These are phyloP conservation scores for Leucocoprinus sp. DNA, from an alignment of 768 basidiomycete genomes.

Conservation along the genomic window DNA sequence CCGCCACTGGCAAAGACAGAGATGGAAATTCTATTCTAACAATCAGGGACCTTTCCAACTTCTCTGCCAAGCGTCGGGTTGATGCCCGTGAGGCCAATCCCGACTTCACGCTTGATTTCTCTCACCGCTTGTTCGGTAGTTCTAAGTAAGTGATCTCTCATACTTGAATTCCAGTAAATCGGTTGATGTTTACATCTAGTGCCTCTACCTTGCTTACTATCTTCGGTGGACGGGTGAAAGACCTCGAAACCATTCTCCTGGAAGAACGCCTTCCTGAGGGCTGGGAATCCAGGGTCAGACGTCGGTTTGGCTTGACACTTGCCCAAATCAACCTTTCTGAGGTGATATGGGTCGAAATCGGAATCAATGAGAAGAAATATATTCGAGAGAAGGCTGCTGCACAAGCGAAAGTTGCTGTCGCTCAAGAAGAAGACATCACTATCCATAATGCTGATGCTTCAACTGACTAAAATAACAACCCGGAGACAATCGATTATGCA, in stretches of 20 bases:
- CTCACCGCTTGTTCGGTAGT: slow-evolving; percentile 58
- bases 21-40: slow-evolving; percentile 45
- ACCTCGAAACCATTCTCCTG: slow-evolving; percentile 39
- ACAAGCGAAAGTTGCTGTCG: background rate
- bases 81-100: slow-evolving; percentile 47
- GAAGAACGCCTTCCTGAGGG: slow-evolving; percentile 60
- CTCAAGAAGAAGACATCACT: background rate
- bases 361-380: slow-evolving; percentile 24
- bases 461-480: background rate
- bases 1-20: slow-evolving; percentile 49
- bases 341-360: slow-evolving; percentile 26
- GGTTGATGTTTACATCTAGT: slow-evolving; percentile 24
- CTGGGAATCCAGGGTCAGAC: slow-evolving; percentile 50
- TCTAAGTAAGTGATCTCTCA: slow-evolving; percentile 38
- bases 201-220: slow-evolving; percentile 45
- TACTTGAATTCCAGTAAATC: background rate
- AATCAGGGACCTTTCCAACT: slow-evolving; percentile 45
- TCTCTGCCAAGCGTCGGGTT: slow-evolving; percentile 51
- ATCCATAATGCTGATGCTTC: background rate
- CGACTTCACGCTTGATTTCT: slow-evolving; percentile 39
- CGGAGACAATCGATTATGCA: background rate
- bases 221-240: slow-evolving; percentile 46
- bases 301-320: slow-evolving; percentile 47
- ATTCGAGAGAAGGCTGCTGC: slow-evolving; percentile 13
- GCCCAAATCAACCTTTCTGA: slow-evolving; percentile 36